Conservation (phyloP, 2,329 filamentous ascomycete species). For the Aureobasidium leucospermi region DNA sequence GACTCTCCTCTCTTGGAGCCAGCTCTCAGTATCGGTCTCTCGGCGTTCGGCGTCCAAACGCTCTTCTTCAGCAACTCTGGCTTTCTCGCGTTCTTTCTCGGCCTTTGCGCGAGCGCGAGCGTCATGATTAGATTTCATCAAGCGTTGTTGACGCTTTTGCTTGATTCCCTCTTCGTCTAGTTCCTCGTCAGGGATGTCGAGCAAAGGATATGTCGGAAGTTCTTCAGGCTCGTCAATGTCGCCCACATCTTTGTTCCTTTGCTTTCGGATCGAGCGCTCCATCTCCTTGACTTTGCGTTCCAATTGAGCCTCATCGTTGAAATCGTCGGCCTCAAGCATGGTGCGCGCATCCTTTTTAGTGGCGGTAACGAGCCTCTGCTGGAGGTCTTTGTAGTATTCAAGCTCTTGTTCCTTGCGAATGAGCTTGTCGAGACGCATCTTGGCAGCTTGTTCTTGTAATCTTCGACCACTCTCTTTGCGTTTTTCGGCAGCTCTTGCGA, state of each 20-base stretch:
- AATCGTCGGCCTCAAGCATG: conserved; percentile 79
- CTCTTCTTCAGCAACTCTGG: conserved; percentile 73
- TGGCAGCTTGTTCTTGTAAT: conserved; percentile 90
- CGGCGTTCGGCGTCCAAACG: conserved; percentile 76
- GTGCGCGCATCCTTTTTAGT: conserved; percentile 87
- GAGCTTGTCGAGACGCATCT: conserved; percentile 91
- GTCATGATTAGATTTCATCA: conserved; percentile 92
- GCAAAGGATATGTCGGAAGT: conserved; percentile 74
- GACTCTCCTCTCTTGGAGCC: conserved; percentile 75
- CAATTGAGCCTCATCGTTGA: conserved; percentile 82
- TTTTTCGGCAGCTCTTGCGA: conserved; percentile 82
- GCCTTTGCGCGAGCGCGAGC: conserved; percentile 88
- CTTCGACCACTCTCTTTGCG: conserved; percentile 90
- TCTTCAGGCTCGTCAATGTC: conserved; percentile 69
- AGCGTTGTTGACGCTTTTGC: conserved; percentile 82
- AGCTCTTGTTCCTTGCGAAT: conserved; percentile 94
- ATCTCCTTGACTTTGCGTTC: conserved; percentile 82
- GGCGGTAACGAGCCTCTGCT: conserved; percentile 57
- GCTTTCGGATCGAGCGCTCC: conserved; percentile 81
- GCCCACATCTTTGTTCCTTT: conserved; percentile 87
- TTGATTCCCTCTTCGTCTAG: conserved; percentile 87
- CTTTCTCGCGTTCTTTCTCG: conserved; percentile 90
- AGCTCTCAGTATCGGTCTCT: conserved; percentile 74
- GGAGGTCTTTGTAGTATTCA: conserved; percentile 85
- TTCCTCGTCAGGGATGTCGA: conserved; percentile 85